Conservation (phyloP, 108 stramenopile genomes). For the Skeletonema marinoi region DNA sequence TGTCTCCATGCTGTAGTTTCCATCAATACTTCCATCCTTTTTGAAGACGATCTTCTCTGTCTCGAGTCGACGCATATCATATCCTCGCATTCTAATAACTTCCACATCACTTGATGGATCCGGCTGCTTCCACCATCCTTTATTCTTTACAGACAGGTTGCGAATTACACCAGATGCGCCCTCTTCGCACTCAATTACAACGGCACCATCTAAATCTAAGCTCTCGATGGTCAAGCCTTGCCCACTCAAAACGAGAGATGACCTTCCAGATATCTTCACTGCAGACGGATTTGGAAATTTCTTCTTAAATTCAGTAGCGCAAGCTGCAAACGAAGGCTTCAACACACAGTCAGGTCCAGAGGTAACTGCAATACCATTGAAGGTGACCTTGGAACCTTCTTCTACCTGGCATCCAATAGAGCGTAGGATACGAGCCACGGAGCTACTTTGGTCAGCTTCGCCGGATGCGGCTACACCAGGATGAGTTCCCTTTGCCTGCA, state of each 20-base stretch:
- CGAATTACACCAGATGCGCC: constrained; percentile 59
- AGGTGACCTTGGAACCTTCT: constrained; percentile 52
- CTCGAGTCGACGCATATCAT: constrained; percentile 51
- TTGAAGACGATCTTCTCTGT: constrained; percentile 53
- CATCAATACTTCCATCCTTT: constrained; percentile 51
- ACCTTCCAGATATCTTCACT: constrained; percentile 77
- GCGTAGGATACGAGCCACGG: constrained; percentile 60
- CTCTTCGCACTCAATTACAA: constrained; percentile 72
- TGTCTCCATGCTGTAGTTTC: constrained; percentile 12
- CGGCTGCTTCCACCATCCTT: constrained; percentile 67
- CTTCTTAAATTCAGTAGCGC: constrained; percentile 65
- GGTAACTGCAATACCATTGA: constrained; percentile 65
- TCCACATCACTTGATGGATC: constrained; percentile 46
- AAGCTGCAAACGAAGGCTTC: constrained; percentile 71
- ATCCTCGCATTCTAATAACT: constrained; percentile 82
- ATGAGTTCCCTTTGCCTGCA: constrained; percentile 85
- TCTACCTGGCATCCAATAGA: constrained; percentile 73
- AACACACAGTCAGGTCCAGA: constrained; percentile 83
- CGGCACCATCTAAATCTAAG: constrained; percentile 82
- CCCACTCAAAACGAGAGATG: constrained; percentile 83
- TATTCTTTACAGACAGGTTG: constrained; percentile 69
- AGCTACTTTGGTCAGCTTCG: constrained; percentile 90
- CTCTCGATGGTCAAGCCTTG: constrained; percentile 79
- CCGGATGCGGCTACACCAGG: constrained; percentile 91
- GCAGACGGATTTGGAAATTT: constrained; percentile 71